Base-by-base conservation (phyloP, 2,329 filamentous ascomycete species). In the Epicoccum nigrum region DNA sequence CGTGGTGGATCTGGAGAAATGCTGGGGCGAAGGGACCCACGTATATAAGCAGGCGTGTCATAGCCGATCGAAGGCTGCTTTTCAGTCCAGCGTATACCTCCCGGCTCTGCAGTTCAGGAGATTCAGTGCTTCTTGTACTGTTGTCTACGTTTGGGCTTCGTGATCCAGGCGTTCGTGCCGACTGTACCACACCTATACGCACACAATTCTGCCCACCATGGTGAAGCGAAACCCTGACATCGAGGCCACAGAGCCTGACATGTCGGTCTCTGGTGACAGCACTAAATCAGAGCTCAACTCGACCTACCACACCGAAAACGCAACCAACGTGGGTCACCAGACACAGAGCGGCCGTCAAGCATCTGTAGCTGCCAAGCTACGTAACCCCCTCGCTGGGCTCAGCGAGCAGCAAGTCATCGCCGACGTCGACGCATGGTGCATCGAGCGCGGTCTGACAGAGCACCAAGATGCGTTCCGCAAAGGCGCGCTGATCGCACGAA, bases 301-400 rank as follows among this genome's bases (percentile, higher is more conserved):
- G 3, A 42, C 56, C 9, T 56, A 63, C 8, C 60, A 63, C 31
- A 61, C 50, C 7, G 66, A 69, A 45, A 20, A 69, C 51, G 54
- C 57, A 12, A 50, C 45, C 25, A 40, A 41, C 20, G 34, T 25
- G 3, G 44, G 50, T 8, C 25, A 47, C 12, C 50, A 48, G n/a
- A 9, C 8, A 2, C 44, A 53, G 17, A 33, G 33, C 13, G 37
- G 28, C 11, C 34, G 25, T 30, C 34, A 51, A 47, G 42, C 55
- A 38, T 59, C 64, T 15, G 52, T 65, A 20, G 65, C 67, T 4
- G 61, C 61, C 2, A 62, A 62, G 12, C 76, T 83, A 46, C 75
- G 78, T 45, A 86, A 86, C 32, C 81, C 81, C 9, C 73, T 87
- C 3, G 78, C 74, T 2, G 81, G 78, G 0, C 76, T 86, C 7